phyloP scores from a whole-genome alignment of 2,329 filamentous ascomycete species.

The Nemania bipapillata region DNA sequence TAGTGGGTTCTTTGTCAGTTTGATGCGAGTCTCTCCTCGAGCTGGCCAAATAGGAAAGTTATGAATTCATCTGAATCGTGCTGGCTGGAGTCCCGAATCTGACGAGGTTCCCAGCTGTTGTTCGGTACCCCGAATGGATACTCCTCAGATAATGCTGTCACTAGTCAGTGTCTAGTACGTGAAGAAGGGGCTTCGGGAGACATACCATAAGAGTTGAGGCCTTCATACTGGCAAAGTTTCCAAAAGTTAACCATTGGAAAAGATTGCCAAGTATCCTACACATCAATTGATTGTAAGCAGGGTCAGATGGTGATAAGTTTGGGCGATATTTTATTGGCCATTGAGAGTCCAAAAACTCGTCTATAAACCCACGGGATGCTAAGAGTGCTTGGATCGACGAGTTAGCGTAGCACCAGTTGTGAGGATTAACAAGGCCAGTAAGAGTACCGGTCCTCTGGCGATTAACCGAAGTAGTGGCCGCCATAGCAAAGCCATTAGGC shows the following conservation, averaged over 20 bases:
- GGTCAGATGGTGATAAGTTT: constrained; percentile 68
- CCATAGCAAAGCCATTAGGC: constrained; percentile 56
- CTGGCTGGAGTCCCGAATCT: constrained; percentile 79
- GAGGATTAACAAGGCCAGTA: constrained; percentile 83
- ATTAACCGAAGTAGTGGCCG: constrained; percentile 53
- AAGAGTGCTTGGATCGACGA: constrained; percentile 86
- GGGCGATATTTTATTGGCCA: constrained; percentile 75
- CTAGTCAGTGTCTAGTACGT: constrained; percentile 18
- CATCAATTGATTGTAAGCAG: constrained; percentile 67
- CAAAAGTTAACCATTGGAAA: constrained; percentile 66
- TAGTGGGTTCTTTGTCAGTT: constrained; percentile 55
- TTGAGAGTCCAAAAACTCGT: constrained; percentile 69
- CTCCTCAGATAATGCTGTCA: constrained; percentile 70
- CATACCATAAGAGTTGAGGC: constrained; percentile 68
- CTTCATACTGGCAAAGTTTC: constrained; percentile 63
- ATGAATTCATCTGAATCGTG: constrained; percentile 95
- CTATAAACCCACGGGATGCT: constrained; percentile 74
- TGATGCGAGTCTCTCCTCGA: constrained; percentile 84
- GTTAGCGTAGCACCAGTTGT: constrained; percentile 91
- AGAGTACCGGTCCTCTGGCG: constrained; percentile 49
- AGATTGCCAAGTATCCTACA: constrained; percentile 68
- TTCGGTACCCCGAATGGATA: constrained; percentile 62
- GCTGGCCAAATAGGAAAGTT: constrained; percentile 79
- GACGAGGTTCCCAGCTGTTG: not conserved
- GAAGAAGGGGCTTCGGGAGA: constrained; percentile 14